phyloP scores from a whole-genome alignment of 2,329 filamentous ascomycete species.

The Pestalotiopsis sp. region DNA sequence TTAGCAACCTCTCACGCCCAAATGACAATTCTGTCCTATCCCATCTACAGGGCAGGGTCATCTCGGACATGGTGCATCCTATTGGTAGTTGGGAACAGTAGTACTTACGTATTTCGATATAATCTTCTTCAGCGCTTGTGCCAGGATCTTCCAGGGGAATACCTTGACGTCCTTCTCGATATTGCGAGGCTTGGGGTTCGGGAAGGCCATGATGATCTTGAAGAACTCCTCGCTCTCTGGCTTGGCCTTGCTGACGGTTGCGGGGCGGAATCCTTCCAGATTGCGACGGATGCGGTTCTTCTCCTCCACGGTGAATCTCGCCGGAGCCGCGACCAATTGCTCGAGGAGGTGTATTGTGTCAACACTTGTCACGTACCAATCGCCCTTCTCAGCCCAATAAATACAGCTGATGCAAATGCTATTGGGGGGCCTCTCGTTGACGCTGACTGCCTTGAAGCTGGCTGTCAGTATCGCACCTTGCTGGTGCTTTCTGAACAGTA shows the following conservation, averaged over 20 bases:
- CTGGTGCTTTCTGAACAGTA: constrained; percentile 86
- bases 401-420: constrained; percentile 98
- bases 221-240: constrained; percentile 95
- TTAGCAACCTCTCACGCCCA: not conserved
- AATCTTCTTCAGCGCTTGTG: constrained; percentile 91
- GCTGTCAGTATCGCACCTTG: constrained; percentile 79
- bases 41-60: not conserved
- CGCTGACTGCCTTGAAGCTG: constrained; percentile 77
- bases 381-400: constrained; percentile 88
- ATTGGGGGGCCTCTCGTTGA: constrained; percentile 78
- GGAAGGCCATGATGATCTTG: constrained; percentile 98
- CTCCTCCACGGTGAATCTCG: constrained; percentile 91
- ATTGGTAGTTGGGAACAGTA: not conserved
- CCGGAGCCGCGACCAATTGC: constrained; percentile 75
- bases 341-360: constrained; percentile 96
- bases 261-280: constrained; percentile 88
- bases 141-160: constrained; percentile 92
- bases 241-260: constrained; percentile 93
- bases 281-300: constrained; percentile 98
- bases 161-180: constrained; percentile 99
- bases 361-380: constrained; percentile 94
- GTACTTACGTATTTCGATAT: constrained; percentile 81
- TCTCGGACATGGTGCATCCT: not conserved
- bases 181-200: constrained; percentile 91
- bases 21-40: not conserved